phyloP scores from a whole-genome alignment of 306 rosid genomes.

The Parietaria judaica region DNA sequence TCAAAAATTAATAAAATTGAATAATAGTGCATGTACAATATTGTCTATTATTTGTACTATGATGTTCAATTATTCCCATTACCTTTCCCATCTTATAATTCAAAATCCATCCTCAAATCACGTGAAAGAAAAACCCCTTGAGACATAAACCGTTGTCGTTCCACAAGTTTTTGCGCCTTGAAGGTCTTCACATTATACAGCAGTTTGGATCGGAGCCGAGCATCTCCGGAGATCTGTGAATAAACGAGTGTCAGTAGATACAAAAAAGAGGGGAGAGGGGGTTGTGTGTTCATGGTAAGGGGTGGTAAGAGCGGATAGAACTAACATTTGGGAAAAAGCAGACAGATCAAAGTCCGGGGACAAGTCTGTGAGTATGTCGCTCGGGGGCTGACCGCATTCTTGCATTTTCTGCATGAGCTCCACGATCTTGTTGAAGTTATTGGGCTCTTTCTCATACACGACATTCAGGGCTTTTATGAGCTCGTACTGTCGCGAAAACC shows the following conservation, averaged over 20 bases:
- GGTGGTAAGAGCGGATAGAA: slow-evolving; percentile 9
- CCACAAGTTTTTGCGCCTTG: slow-evolving; percentile 8
- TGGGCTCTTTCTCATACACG: slow-evolving; percentile 68
- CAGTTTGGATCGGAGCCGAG: slow-evolving; percentile 62
- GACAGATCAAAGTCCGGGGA: slow-evolving; percentile 80
- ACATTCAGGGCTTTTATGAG: slow-evolving; percentile 64
- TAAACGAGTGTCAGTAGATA: slow-evolving; percentile 5
- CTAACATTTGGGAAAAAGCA: slow-evolving; percentile 82
- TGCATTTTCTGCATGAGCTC: slow-evolving; percentile 99
- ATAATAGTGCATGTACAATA: too few relatives aligned
- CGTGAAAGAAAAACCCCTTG: not conserved
- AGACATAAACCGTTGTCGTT: slow-evolving; percentile 13
- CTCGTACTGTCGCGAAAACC: slow-evolving; percentile 48
- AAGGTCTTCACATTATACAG: slow-evolving; percentile 59
- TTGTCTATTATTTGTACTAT: too few relatives aligned
- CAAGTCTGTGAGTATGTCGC: slow-evolving; percentile 72
- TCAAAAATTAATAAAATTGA: too few relatives aligned
- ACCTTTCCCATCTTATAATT: not conserved
- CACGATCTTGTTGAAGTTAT: slow-evolving; percentile 65
- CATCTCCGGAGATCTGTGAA: slow-evolving; percentile 87
- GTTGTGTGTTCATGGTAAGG: slow-evolving; percentile 3
- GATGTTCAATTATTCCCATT: not conserved
- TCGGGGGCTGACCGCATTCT: slow-evolving; percentile 97
- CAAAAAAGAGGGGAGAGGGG: not conserved
- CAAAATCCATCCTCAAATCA: not conserved